A percentile compares a stretch with the other conserved stretches of the same genome.
Evolutionary conservation across 2,329 filamentous ascomycete genomes (phyloP).

Genomic region (Lasiodiplodia hormozganensis): DNA sequence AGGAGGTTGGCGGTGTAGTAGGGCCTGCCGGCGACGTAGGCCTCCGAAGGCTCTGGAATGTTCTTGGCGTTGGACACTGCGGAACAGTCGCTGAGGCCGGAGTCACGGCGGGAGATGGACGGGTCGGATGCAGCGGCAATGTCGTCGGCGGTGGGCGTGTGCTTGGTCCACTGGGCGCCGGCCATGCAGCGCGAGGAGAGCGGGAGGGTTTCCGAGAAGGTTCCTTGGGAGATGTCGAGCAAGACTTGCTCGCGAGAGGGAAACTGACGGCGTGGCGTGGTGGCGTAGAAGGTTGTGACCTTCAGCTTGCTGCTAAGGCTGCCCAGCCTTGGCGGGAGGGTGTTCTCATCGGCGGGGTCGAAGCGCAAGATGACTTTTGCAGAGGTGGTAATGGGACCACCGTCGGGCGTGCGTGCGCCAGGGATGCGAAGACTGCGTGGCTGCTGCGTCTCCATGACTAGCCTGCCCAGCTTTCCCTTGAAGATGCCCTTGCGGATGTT

Average conservation of each 20-base stretch:
- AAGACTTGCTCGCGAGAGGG: slow-evolving; percentile 53
- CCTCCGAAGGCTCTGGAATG: slow-evolving; percentile 43
- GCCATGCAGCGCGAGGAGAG: slow-evolving; percentile 64
- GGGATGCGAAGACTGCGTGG: slow-evolving; percentile 63
- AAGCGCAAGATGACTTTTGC: slow-evolving; percentile 66
- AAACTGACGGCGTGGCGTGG: slow-evolving; percentile 57
- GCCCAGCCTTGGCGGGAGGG: slow-evolving; percentile 61
- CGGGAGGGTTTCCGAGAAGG: slow-evolving; percentile 60
- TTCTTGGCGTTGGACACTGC: slow-evolving; percentile 32
- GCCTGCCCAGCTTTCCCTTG: slow-evolving; percentile 63
- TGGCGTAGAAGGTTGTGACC: slow-evolving; percentile 64
- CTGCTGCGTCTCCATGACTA: slow-evolving; percentile 65
- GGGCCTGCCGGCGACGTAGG: slow-evolving; percentile 46
- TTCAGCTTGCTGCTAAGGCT: slow-evolving; percentile 62
- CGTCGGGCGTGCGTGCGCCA: slow-evolving; percentile 45
- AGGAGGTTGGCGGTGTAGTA: slow-evolving; percentile 70
- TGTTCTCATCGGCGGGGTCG: slow-evolving; percentile 60
- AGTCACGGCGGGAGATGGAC: slow-evolving; percentile 46
- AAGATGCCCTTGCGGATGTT: slow-evolving; percentile 66
- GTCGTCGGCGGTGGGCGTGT: slow-evolving; percentile 41
- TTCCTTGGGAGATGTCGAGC: slow-evolving; percentile 57
- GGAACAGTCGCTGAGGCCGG: slow-evolving; percentile 47
- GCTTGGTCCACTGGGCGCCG: slow-evolving; percentile 63
- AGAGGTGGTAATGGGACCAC: slow-evolving; percentile 58
- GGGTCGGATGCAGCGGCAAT: slow-evolving; percentile 30